A percentile compares a stretch with the other conserved stretches of the same genome.
Evolutionary conservation across 2,329 filamentous ascomycete species (phyloP).

Genomic region (Alternaria arborescens): DNA sequence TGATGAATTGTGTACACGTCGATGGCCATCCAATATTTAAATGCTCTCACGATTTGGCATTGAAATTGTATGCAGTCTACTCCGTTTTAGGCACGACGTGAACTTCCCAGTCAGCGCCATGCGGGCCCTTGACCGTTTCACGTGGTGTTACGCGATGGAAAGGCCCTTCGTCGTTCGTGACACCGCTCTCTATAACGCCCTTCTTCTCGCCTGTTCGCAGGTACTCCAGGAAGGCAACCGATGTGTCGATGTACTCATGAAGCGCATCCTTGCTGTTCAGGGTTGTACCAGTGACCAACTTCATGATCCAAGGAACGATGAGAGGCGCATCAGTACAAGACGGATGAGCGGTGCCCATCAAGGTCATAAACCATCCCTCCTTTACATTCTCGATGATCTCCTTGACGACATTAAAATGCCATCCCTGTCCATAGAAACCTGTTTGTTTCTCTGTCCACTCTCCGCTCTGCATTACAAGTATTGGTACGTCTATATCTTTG

Average conservation of each 20-base stretch:
- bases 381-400: conserved; percentile 62
- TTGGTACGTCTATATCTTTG: conserved; percentile 64
- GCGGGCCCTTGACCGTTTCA: conserved; percentile 3
- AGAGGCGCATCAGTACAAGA: conserved; percentile 73
- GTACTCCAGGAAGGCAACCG: conserved; percentile 66
- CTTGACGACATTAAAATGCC: conserved; percentile 70
- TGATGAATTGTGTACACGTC: too few relatives aligned
- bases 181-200: conserved; percentile 61
- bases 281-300: conserved; percentile 68
- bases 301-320: conserved; percentile 68
- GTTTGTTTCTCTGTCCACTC: conserved; percentile 68
- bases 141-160: conserved; percentile 2
- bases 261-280: conserved; percentile 66
- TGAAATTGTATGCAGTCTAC: background rate
- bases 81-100: conserved; percentile 5
- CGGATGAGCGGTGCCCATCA: conserved; percentile 62
- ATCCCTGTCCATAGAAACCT: conserved; percentile 66
- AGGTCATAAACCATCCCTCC: conserved; percentile 58
- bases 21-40: background rate
- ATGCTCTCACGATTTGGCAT: background rate
- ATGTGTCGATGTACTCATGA: conserved; percentile 67
- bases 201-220: conserved; percentile 51
- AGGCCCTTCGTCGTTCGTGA: conserved; percentile 48
- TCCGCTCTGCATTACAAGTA: conserved; percentile 70
- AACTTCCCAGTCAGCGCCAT: conserved; percentile 16